Evolutionary conservation across 768 basidiomycete genomes (phyloP).

Genomic region (Candolleomyces eurysporus): DNA sequence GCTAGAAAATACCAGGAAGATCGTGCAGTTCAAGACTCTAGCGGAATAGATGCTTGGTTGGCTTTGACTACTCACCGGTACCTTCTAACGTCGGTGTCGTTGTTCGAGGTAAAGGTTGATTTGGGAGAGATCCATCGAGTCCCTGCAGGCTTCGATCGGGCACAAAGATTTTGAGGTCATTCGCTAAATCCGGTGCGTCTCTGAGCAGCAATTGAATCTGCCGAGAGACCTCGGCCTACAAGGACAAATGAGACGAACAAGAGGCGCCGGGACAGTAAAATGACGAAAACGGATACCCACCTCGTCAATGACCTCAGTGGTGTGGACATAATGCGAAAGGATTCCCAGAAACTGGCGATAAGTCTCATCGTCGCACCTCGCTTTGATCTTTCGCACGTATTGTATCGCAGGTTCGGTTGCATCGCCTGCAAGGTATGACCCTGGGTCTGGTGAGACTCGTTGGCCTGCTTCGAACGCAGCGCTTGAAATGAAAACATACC

Average conservation of each 20-base stretch:
- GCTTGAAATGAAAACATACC: slow-evolving; percentile 5
- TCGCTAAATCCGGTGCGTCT: slow-evolving; percentile 70
- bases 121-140: slow-evolving; percentile 38
- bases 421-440: slow-evolving; percentile 32
- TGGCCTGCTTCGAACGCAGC: neutral
- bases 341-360: slow-evolving; percentile 80
- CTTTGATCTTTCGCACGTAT: slow-evolving; percentile 97
- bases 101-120: slow-evolving; percentile 18
- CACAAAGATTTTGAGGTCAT: slow-evolving; percentile 75
- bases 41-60: too few relatives aligned
- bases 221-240: slow-evolving; percentile 62
- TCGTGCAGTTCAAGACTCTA: neutral
- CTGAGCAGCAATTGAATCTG: slow-evolving; percentile 71
- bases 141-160: slow-evolving; percentile 55
- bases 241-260: slow-evolving; percentile 7
- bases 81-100: neutral
- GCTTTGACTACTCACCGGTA: too few relatives aligned
- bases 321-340: slow-evolving; percentile 59
- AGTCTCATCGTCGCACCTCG: slow-evolving; percentile 87
- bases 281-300: slow-evolving; percentile 25
- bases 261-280: slow-evolving; percentile 12
- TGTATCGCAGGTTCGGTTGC: slow-evolving; percentile 80
- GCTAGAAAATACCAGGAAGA: slow-evolving; percentile 28
- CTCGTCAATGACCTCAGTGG: slow-evolving; percentile 61
- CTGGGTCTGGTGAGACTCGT: slow-evolving; percentile 5